Evolutionary conservation across 2,329 filamentous ascomycete species (phyloP), one percentile per base, ranked within the genome.

Genomic region (Microsporum ferrugineum): DNA sequence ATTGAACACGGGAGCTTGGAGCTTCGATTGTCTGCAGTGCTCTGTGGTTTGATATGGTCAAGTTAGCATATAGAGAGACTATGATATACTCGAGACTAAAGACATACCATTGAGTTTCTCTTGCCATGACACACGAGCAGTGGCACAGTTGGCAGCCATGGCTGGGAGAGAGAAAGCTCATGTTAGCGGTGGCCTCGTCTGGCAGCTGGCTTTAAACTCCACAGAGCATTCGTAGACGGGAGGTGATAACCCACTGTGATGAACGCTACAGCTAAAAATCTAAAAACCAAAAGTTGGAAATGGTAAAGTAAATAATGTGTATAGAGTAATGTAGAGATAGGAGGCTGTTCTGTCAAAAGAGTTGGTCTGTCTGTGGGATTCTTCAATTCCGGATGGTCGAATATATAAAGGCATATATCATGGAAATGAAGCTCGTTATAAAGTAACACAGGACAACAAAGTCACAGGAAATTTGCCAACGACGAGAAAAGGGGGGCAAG

Each of bases 1-100:
- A 70, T 86, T 84, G 71, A 86, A 91, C 59, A 82, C 75, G 5
- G 86, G 86, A 57, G 77, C 72, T 49, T 75, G 72, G 45, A 83
- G 70, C 63, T 83, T 79, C 60, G 76, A 76, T 63, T 78, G 76
- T 61, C 77, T 79, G 71, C 85, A 88, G 65, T 81, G 77, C 61
- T 81, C 85, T 88, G 66, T 49, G 53, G 60, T n/a, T n/a, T 57
- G 27, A 23, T 33, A n/a, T 34, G 27, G 66, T 31, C 59, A 55
- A 65, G 60, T 64, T 58, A 63, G 43, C 51, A 47, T 31, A 57
- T 36, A 45, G 17, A 5, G 17, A 39, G 33, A 45, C 23, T 12
- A 23, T 47, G n/a, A 57, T 33, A 33, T 63, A 65, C 65, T 43
- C 14, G 14, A 43, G 62, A 63, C 64, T 63, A 55, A 57, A 53